These are phyloP conservation scores for Venturia nashicola DNA, from an alignment of 2,329 filamentous ascomycete genomes.

Conservation along the genomic window DNA sequence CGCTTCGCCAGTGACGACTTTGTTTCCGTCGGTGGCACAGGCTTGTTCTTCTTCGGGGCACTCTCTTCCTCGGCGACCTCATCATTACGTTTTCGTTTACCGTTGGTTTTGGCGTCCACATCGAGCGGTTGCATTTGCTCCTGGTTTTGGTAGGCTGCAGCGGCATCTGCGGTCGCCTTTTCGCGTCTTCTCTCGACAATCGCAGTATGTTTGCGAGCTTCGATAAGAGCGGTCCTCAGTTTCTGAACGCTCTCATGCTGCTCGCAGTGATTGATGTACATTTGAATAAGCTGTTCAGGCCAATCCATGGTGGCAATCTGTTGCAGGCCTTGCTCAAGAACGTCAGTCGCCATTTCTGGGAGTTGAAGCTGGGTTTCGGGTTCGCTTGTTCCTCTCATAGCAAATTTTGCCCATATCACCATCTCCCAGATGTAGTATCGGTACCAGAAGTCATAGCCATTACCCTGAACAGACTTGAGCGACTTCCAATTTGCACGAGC, in stretches of 20 bases:
- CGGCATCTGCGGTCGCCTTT: slow-evolving; percentile 54
- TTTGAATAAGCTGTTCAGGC: slow-evolving; percentile 63
- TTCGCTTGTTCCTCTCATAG: slow-evolving; percentile 36
- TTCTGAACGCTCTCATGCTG: slow-evolving; percentile 74
- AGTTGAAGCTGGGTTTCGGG: slow-evolving; percentile 33
- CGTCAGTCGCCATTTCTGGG: slow-evolving; percentile 62
- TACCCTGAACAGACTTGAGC: slow-evolving; percentile 54
- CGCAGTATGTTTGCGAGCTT: slow-evolving; percentile 57
- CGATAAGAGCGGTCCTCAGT: slow-evolving; percentile 61
- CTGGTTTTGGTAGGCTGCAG: slow-evolving; percentile 19
- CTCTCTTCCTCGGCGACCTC: slow-evolving; percentile 38
- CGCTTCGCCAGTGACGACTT: slow-evolving; percentile 44
- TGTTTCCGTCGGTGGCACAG: slow-evolving; percentile 13
- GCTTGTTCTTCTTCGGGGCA: slow-evolving; percentile 49
- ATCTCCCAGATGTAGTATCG: slow-evolving; percentile 90
- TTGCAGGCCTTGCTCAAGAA: slow-evolving; percentile 59
- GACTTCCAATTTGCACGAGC: slow-evolving; percentile 69
- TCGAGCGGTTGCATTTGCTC: slow-evolving; percentile 17
- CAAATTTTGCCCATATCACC: slow-evolving; percentile 50
- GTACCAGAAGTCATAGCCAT: slow-evolving; percentile 88
- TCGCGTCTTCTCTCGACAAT: slow-evolving; percentile 51
- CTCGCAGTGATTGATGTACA: slow-evolving; percentile 71
- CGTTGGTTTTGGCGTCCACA: slow-evolving; percentile 18
- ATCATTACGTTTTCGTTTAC: slow-evolving; percentile 65
- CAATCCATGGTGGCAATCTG: slow-evolving; percentile 53